Evolutionary conservation across 1,139 yeast species (phyloP), one percentile per base, ranked within the genome.

Genomic region (Magnusiomyces magnusii): DNA sequence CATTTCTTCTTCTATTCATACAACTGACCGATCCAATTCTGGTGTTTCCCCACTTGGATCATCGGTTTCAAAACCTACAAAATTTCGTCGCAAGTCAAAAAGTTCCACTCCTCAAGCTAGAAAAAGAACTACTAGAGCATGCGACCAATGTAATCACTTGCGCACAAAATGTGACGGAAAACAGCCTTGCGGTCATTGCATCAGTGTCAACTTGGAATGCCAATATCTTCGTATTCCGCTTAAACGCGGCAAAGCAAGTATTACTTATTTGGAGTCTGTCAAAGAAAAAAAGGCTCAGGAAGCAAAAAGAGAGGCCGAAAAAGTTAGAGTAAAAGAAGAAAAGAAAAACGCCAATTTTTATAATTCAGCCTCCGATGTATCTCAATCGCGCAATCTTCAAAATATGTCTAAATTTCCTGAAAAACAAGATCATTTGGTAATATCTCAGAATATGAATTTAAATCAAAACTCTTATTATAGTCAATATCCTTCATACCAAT

Each of bases 141-240:
- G 79, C 60, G 79, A 76, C 62, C 69, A 70, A 36, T 76, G 79
- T 65, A 75, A 76, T 61, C 69, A 70, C 53, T 69, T 73, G 51
- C 67, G 78, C 54, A 74, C 78, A 2, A 75, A 74, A 59, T 76
- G 79, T 62, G 76, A 76, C 58, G 79, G 79, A 0, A 64, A 65
- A 39, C 65, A 66, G 25, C 79, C 78, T 0, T 76, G 79, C 57
- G 66, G 70, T 1, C 77, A 73, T 58, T 76, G 79, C 57, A 49
- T 63, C 1, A 69, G 69, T 63, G 64, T 68, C 7, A 66, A 69
- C 23, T 62, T 69, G 15, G 60, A 66, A 0, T 76, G 79, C 58
- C 73, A 75, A 1, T 76, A 76, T 59, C 62, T 71, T 1, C 66
- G 79, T 44, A 66, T 70, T 28, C 76, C 75, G 47, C 74, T 71